These are phyloP conservation scores for Aspergillus sp. DNA, from an alignment of 2,329 filamentous ascomycete genomes.

Conservation along the genomic window DNA sequence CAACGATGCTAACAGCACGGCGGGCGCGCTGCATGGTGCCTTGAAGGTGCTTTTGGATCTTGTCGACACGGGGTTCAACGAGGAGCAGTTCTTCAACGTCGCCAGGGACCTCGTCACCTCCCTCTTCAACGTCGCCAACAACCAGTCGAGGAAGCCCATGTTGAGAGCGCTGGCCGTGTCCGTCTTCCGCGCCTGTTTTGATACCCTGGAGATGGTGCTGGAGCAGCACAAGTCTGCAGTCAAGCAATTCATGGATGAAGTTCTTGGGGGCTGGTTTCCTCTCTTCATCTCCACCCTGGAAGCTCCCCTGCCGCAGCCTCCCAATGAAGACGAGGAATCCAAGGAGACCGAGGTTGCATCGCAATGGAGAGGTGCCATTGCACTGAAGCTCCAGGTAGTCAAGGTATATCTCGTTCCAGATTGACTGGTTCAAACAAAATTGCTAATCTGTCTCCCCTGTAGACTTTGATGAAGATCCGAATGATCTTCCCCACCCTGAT, in stretches of 20 bases:
- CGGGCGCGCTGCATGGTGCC: constrained; percentile 82
- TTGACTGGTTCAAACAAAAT: constrained; percentile 7
- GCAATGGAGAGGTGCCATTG: constrained; percentile 75
- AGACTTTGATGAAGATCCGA: constrained; percentile 86
- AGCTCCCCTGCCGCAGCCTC: constrained; percentile 63
- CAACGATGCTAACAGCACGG: constrained; percentile 61
- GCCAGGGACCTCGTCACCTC: constrained; percentile 81
- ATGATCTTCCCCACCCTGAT: constrained; percentile 78
- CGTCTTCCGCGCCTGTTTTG: constrained; percentile 87
- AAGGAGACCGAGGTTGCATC: constrained; percentile 57
- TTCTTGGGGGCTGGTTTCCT: constrained; percentile 78
- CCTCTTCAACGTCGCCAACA: constrained; percentile 77
- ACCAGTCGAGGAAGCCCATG: constrained; percentile 68
- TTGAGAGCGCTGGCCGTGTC: constrained; percentile 82
- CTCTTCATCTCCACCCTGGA: constrained; percentile 83
- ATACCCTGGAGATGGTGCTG: constrained; percentile 94
- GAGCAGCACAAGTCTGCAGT: constrained; percentile 86
- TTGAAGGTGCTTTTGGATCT: constrained; percentile 84
- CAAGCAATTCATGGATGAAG: constrained; percentile 83
- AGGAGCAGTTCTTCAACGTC: constrained; percentile 91
- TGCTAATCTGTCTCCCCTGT: constrained; percentile 8
- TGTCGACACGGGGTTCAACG: constrained; percentile 88
- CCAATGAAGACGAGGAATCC: constrained; percentile 56
- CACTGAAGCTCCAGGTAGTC: constrained; percentile 89
- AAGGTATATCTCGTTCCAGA: constrained; percentile 51